Evolutionary conservation across 768 basidiomycete species (phyloP).

Genomic region (Amyloporia xantha): DNA sequence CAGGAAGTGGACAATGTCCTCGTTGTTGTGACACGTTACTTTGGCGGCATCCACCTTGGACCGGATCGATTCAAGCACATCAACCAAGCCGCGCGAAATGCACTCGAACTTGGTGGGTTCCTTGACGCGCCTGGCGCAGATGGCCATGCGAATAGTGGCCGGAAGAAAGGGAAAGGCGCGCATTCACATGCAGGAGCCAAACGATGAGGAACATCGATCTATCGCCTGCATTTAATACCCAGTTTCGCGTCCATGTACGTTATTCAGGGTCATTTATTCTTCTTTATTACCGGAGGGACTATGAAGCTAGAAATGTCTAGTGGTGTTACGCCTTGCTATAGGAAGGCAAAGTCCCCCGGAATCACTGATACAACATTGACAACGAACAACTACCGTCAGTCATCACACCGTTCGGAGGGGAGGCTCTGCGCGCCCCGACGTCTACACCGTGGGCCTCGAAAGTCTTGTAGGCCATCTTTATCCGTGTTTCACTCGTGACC

Average conservation of each 20-base stretch:
- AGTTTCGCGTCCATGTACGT: no score
- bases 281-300: background rate
- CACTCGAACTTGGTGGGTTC: constrained; percentile 84
- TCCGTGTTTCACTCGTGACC: no score
- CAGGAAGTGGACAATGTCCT: constrained; percentile 81
- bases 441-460: no score
- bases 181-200: background rate
- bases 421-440: no score
- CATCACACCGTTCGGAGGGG: no score
- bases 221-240: no score
- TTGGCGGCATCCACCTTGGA: constrained; percentile 87
- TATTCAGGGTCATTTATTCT: background rate
- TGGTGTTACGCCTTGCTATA: no score
- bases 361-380: background rate
- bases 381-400: no score
- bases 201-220: background rate
- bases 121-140: constrained; percentile 38
- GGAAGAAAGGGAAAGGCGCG: constrained; percentile 1
- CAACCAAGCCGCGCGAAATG: constrained; percentile 90
- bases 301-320: no score
- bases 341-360: background rate
- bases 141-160: background rate
- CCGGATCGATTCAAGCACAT: constrained; percentile 90
- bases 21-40: constrained; percentile 90
- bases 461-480: no score